Evolutionary conservation across 2,329 filamentous ascomycete genomes (phyloP), one percentile per base, ranked within the genome.

Genomic region (Trichophyton equinum): DNA sequence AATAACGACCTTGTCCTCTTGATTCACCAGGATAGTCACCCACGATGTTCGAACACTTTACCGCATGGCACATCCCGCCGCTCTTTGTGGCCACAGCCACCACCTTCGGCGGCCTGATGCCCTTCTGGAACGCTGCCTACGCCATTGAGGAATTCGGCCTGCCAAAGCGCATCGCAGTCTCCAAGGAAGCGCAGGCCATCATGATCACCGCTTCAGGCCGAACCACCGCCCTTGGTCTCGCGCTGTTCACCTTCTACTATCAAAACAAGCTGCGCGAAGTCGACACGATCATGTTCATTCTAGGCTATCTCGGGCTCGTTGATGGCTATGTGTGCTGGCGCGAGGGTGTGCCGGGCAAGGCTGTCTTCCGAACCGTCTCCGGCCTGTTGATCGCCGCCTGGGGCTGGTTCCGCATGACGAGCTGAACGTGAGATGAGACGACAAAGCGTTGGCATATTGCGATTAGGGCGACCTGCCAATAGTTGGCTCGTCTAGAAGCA

Each of bases 91-190:
- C 69, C 20, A 70, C 68, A 20, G 63, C 67, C 7, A 67, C 68
- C 18, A 71, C 68, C 3, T 64, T 74, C 55, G 71, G 71, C 22
- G 71, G 71, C 11, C 62, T 73, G 38, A 66, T 72, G 5, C 73
- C 72, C 13, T 64, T 75, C 40, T 71, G 66, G 64, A 69, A 70
- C 58, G 65, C 71, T 1, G 59, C 66, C 22, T 66, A 64, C 27
- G 71, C 72, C 11, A 74, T 75, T 44, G 63, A 65, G 25, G 69
- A 71, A 61, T 71, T 70, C 62, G 71, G 72, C 9, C 64, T 75
- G 1, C 72, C 72, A 1, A 62, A 65, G 4, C 71, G 67, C 9
- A 68, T 74, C 53, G 67, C 66, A 60, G 57, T 30, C 3, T 73
- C 71, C 13, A 65, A 66, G 58, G 62, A 67, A 60, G 72, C 71